Conservation (phyloP, 768 basidiomycete genomes). For the Cantharellus anzutake region DNA sequence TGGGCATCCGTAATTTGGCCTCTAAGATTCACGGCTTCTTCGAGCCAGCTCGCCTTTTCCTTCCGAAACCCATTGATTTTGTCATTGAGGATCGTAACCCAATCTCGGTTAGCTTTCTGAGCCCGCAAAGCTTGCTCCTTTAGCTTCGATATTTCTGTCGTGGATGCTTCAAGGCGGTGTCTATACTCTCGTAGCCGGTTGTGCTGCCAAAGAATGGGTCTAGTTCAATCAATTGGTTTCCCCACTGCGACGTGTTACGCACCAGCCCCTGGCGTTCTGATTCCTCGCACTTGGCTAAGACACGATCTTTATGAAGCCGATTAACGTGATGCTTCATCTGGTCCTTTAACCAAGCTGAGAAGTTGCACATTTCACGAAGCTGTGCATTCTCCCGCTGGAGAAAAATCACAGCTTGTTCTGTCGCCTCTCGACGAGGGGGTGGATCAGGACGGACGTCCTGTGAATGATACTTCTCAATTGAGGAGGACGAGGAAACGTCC, state of each 20-base stretch:
- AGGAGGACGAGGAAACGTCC: not conserved
- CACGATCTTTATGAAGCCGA: constrained; percentile 54
- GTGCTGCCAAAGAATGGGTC: constrained; percentile 29
- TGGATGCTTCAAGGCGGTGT: constrained; percentile 41
- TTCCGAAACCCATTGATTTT: constrained; percentile 57
- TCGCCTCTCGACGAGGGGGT: not conserved
- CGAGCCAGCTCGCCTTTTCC: constrained; percentile 60
- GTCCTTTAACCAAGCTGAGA: constrained; percentile 66
- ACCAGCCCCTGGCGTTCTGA: constrained; percentile 69
- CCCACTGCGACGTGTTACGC: constrained; percentile 12
- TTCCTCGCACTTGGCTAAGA: constrained; percentile 56
- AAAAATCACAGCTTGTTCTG: constrained; percentile 9
- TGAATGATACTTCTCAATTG: not conserved
- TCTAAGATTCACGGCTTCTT: constrained; percentile 47
- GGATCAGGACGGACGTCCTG: not conserved
- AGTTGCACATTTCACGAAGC: constrained; percentile 64
- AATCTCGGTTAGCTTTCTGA: constrained; percentile 65
- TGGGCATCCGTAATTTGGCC: constrained; percentile 51
- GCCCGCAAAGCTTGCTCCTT: constrained; percentile 51
- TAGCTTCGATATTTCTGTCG: constrained; percentile 51
- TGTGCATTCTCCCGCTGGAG: constrained; percentile 61
- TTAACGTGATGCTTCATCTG: constrained; percentile 71
- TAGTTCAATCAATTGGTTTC: not conserved
- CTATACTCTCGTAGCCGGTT: constrained; percentile 69
- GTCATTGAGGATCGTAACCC: constrained; percentile 65